Evolutionary conservation across 1,284 basidiomycete species (phyloP).

Genomic region (Leccinum subrobustum): DNA sequence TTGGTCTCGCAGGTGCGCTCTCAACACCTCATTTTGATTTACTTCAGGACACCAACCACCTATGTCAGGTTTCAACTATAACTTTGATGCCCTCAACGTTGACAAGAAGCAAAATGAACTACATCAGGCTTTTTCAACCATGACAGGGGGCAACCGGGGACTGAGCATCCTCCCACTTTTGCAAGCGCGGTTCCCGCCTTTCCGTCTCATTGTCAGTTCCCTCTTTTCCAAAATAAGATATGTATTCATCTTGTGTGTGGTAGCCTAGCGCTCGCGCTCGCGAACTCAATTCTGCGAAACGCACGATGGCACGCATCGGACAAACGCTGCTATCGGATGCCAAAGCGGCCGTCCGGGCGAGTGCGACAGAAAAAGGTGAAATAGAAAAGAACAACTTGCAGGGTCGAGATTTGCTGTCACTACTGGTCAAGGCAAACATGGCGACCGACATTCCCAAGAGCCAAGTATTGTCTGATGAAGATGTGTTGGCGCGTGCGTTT

Average conservation of each 20-base stretch:
- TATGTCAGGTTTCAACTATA: conserved; percentile 59
- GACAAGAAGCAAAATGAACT: conserved; percentile 43
- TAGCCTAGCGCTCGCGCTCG: background rate
- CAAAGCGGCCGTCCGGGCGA: background rate
- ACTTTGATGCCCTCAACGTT: conserved; percentile 52
- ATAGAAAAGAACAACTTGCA: background rate
- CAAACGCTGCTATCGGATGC: background rate
- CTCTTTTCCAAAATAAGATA: background rate
- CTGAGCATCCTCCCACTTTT: conserved; percentile 35
- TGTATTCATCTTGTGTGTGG: background rate
- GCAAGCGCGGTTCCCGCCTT: conserved; percentile 38
- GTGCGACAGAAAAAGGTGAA: background rate
- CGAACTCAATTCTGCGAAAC: background rate
- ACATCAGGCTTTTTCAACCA: conserved; percentile 44
- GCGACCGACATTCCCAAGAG: background rate
- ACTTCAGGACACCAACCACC: background rate
- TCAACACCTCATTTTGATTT: background rate
- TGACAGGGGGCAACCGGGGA: conserved; percentile 36
- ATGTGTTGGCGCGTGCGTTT: background rate
- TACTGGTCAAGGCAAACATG: conserved; percentile 1
- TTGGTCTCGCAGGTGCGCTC: conserved; percentile 46
- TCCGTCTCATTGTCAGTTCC: conserved; percentile 41
- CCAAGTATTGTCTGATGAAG: background rate
- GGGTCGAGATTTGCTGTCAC: background rate
- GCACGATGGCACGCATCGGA: background rate